Conservation (phyloP, 2,329 filamentous ascomycete species). For the Hypoxylon sp. region DNA sequence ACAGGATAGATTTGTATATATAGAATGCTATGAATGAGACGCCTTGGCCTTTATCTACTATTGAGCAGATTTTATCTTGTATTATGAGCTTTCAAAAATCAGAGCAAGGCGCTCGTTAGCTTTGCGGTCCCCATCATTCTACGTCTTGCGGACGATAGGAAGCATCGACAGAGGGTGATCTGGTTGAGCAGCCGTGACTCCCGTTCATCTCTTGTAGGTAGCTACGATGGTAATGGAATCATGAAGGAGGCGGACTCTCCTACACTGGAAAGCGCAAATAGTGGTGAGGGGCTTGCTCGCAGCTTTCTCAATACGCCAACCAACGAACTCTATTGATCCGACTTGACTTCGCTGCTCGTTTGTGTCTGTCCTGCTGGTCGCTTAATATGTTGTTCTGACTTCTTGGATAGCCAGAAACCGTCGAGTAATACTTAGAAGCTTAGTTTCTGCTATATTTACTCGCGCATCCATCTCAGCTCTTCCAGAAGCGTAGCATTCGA, state of each 20-base stretch:
- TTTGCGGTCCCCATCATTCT: neutral
- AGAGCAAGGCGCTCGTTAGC: neutral
- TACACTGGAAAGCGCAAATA: conserved; percentile 4
- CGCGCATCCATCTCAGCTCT: neutral
- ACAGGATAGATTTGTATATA: conserved; percentile 5
- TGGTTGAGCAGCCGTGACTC: neutral
- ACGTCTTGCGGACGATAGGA: neutral
- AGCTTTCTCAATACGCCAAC: neutral
- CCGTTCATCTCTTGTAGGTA: neutral
- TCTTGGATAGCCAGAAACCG: conserved; percentile 20
- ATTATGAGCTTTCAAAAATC: neutral
- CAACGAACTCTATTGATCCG: neutral
- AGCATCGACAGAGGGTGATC: neutral
- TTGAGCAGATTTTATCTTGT: neutral
- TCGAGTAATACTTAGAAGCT: conserved; percentile 14
- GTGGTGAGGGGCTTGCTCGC: neutral
- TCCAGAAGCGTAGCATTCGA: neutral
- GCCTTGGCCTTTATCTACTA: neutral
- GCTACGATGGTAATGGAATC: neutral
- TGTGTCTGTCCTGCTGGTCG: neutral
- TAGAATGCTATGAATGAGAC: neutral
- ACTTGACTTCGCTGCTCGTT: conserved; percentile 7
- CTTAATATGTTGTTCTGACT: conserved; percentile 24
- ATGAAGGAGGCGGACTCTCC: neutral
- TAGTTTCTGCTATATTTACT: conserved; percentile 14